Evolutionary conservation across 768 basidiomycete genomes (phyloP).

Genomic region (Macrolepiota fuliginosa): DNA sequence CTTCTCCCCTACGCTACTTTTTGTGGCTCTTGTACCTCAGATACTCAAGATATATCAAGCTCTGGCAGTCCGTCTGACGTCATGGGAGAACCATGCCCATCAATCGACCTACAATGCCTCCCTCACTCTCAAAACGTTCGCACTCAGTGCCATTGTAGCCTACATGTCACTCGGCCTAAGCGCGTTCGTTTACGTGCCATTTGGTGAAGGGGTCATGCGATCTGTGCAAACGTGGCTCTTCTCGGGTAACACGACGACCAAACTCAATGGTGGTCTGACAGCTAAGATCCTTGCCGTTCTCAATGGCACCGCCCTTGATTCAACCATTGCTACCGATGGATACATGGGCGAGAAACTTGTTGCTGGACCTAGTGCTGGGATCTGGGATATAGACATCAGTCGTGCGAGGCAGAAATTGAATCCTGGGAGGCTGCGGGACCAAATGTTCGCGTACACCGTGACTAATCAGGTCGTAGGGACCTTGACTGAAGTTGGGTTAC

Average conservation of each 20-base stretch:
- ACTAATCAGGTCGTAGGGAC: conserved; percentile 84
- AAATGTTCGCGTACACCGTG: conserved; percentile 92
- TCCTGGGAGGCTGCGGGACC: conserved; percentile 72
- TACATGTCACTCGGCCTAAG: conserved; percentile 90
- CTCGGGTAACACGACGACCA: conserved; percentile 26
- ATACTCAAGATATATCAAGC: conserved; percentile 72
- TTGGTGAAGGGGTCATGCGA: conserved; percentile 82
- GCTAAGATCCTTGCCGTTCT: conserved; percentile 23
- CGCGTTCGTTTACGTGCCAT: conserved; percentile 96
- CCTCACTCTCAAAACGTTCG: conserved; percentile 88
- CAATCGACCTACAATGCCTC: conserved; percentile 74
- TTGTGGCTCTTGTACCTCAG: conserved; percentile 76
- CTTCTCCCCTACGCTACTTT: conserved; percentile 81
- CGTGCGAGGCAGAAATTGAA: conserved; percentile 59
- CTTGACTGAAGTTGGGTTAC: conserved; percentile 78
- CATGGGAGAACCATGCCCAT: conserved; percentile 91
- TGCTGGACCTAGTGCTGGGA: conserved; percentile 13
- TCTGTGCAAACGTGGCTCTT: conserved; percentile 40
- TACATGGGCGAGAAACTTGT: conserved; percentile 13
- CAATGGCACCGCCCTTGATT: conserved; percentile 25
- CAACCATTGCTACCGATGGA: conserved; percentile 12
- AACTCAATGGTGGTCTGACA: conserved; percentile 16
- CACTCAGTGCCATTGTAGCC: conserved; percentile 83
- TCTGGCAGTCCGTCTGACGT: conserved; percentile 66
- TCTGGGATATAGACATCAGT: conserved; percentile 54